Base-by-base conservation (phyloP, 2,329 filamentous ascomycete genomes). In the Claviceps purpurea region DNA sequence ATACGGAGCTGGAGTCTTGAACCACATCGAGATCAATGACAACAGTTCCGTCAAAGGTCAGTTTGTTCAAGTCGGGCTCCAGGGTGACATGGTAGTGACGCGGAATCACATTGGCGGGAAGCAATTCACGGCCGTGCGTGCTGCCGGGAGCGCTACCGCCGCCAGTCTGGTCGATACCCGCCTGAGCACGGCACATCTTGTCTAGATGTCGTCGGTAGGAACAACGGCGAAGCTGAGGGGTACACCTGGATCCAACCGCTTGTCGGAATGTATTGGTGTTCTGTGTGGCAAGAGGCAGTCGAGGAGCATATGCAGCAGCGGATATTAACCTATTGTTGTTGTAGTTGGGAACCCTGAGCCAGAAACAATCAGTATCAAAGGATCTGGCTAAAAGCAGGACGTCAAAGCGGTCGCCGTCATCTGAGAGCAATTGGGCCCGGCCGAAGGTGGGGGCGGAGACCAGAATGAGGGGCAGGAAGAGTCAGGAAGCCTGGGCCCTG, bases 21-120 rank as follows among this genome's bases (percentile, higher is more conserved):
- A 80, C 77, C 41, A 96, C 87, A 60, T 95, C 87, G 55, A 96
- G 78, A 63, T 95, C 88, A 63, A 97, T 90, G 53, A 82, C 70
- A 50, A 76, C 89, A 11, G 77, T 84, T 58, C 91, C 91, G 54
- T 91, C 79, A 66, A 91, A 97, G 57, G 82, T 89, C 69, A 93
- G 89, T 58, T 85, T 89, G 61, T 86, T 78, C 60, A 97, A 87
- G 72, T 96, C 81, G 51, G 91, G 89, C 72, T 97, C 93, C 56
- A 97, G 76, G 1, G 87, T 93, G 60, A 97, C 71, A 68, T 95
- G 82, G 71, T 97, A 97, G 72, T 97, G 89, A 41, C 77, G 71
- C n/a, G 91, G 90, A 67, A 91, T 85, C 62, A 96, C 89, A 64
- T 96, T 95, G 70, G 84, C 82, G 50, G 91, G 93, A 61, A 97